Evolutionary conservation across 2,329 filamentous ascomycete species (phyloP).

Genomic region (Fusarium veterinarium): DNA sequence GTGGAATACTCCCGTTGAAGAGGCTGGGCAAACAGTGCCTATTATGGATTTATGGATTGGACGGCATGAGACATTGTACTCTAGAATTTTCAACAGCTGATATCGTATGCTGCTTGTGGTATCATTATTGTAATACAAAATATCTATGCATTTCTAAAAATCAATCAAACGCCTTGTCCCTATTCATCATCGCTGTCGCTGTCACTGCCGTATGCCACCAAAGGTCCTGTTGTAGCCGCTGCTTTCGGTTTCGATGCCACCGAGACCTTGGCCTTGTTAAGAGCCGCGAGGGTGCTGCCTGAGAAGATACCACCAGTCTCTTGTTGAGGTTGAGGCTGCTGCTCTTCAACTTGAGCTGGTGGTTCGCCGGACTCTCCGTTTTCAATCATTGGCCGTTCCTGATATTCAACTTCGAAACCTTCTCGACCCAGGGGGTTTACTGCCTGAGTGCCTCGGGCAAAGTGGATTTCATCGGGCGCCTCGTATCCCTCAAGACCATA

Average conservation of each 20-base stretch:
- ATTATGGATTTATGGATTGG: slow-evolving; percentile 87
- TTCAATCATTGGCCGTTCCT: slow-evolving; percentile 69
- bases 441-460: slow-evolving; percentile 79
- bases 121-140: slow-evolving; percentile 48
- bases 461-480: slow-evolving; percentile 93
- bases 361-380: slow-evolving; percentile 61
- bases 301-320: slow-evolving; percentile 78
- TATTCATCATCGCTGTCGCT: slow-evolving; percentile 82
- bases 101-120: slow-evolving; percentile 34
- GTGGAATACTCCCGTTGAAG: slow-evolving; percentile 68
- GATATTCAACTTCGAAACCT: slow-evolving; percentile 72
- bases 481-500: slow-evolving; percentile 94
- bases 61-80: slow-evolving; percentile 84
- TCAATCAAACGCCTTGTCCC: slow-evolving; percentile 44
- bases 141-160: slow-evolving; percentile 41
- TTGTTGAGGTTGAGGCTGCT: slow-evolving; percentile 52
- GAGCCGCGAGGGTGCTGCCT: slow-evolving; percentile 80
- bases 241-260: slow-evolving; percentile 66
- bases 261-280: slow-evolving; percentile 69
- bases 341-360: slow-evolving; percentile 49
- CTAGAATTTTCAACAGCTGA: slow-evolving; percentile 86
- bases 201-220: slow-evolving; percentile 93
- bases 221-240: slow-evolving; percentile 70
- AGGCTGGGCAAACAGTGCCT: slow-evolving; percentile 80
- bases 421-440: slow-evolving; percentile 69